A percentile compares a stretch with the other conserved stretches of the same genome.
Conservation (phyloP, 345 rosid genomes). For the Dipteronia dyeriana region DNA sequence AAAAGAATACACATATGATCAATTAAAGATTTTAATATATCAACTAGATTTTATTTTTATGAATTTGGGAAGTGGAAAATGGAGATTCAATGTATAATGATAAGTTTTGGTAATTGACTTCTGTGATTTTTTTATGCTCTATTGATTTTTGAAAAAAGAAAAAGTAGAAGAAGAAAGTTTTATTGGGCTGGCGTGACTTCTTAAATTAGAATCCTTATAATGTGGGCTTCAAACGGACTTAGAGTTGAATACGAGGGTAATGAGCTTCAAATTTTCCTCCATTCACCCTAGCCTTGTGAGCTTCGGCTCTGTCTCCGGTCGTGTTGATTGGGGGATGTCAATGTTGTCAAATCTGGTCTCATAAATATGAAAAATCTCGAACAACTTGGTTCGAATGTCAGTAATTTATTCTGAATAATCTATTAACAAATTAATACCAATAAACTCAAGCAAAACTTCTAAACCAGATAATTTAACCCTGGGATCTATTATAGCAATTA, state of each 20-base stretch:
- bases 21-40: too few species aligned
- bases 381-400: too few species aligned
- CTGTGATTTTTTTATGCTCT: background rate
- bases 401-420: too few species aligned
- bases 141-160: background rate
- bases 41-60: too few species aligned
- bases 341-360: too few species aligned
- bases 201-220: background rate
- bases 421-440: too few species aligned
- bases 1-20: background rate
- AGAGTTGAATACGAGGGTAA: background rate
- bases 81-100: background rate
- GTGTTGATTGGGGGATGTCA: too few species aligned
- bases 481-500: too few species aligned
- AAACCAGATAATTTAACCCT: too few species aligned
- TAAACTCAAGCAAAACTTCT: too few species aligned
- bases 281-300: background rate
- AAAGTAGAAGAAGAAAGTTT: background rate
- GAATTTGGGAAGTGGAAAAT: background rate
- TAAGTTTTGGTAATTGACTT: background rate
- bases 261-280: background rate
- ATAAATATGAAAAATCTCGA: too few species aligned
- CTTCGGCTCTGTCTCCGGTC: too few species aligned
- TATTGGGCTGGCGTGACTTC: background rate
- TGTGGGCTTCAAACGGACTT: background rate